phyloP scores from a whole-genome alignment of 139 green algal genomes.

The Nannochloris sp. region DNA sequence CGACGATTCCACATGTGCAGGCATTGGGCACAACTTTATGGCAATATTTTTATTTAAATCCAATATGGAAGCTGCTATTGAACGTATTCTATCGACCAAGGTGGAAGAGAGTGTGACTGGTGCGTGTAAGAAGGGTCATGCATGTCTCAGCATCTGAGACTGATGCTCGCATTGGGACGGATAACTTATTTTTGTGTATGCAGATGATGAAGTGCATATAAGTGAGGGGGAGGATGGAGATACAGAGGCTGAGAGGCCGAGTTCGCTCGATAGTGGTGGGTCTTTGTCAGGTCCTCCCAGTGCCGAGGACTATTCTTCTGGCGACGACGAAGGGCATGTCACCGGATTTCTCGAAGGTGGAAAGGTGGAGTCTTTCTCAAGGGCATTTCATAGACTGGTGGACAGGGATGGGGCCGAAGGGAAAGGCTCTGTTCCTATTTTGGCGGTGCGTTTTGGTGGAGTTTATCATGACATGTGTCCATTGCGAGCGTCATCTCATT shows the following conservation, averaged over 20 bases:
- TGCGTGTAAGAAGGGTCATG: neutral
- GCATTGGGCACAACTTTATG: too few species aligned
- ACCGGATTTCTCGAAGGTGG: constrained; percentile 37
- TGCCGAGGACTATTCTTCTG: constrained; percentile 11
- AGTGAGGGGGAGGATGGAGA: neutral
- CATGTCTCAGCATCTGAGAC: neutral
- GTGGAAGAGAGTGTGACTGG: neutral
- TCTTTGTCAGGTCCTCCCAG: neutral
- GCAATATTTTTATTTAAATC: too few species aligned
- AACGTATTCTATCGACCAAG: neutral
- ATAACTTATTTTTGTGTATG: too few species aligned
- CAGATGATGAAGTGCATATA: neutral
- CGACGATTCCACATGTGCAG: too few species aligned
- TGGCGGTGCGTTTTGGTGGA: constrained; percentile 5
- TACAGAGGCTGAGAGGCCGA: constrained; percentile 9
- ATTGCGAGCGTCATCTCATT: neutral
- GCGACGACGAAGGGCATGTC: neutral
- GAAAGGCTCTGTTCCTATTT: constrained; percentile 13
- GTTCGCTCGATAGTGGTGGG: constrained; percentile 4
- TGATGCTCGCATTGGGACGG: too few species aligned
- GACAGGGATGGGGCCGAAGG: neutral
- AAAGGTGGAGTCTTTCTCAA: constrained; percentile 60
- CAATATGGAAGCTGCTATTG: neutral
- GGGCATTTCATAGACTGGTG: constrained; percentile 62
- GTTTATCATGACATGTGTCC: constrained; percentile 4